phyloP scores from a whole-genome alignment of 2,329 filamentous ascomycete genomes.

The Calycina marina region DNA sequence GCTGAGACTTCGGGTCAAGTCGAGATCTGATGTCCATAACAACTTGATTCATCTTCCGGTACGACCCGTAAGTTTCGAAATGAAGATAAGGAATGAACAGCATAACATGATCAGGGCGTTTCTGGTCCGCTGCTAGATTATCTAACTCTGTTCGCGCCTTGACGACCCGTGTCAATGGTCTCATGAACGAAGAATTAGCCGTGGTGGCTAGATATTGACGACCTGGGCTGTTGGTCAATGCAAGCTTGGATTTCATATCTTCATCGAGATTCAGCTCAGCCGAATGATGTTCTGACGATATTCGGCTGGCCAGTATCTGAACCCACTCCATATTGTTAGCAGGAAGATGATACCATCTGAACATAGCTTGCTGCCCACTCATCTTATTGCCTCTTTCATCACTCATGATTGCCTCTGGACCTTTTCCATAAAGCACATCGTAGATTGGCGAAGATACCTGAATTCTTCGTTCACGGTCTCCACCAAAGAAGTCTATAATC shows the following conservation, averaged over 20 bases:
- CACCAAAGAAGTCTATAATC: slow-evolving; percentile 1
- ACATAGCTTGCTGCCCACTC: background rate
- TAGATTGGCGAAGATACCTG: slow-evolving; percentile 1
- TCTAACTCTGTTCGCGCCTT: no score
- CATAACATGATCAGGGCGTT: slow-evolving; percentile 1
- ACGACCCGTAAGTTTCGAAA: slow-evolving; percentile 1
- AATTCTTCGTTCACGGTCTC: slow-evolving; percentile 1
- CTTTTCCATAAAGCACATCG: slow-evolving; percentile 1
- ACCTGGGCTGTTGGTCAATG: background rate
- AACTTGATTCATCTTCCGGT: background rate
- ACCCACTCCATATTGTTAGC: slow-evolving; percentile 3
- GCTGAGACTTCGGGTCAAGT: no score
- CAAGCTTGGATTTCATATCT: slow-evolving; percentile 1
- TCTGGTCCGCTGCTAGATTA: no score
- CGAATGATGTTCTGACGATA: background rate
- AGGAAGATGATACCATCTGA: slow-evolving; percentile 2
- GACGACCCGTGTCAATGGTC: background rate
- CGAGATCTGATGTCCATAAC: background rate
- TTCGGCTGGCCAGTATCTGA: background rate
- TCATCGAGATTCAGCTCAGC: background rate
- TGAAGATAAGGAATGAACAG: slow-evolving; percentile 2
- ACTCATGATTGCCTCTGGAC: slow-evolving; percentile 1
- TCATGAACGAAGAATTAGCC: slow-evolving; percentile 1
- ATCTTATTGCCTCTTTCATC: background rate
- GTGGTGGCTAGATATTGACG: background rate